A percentile compares a stretch with the other conserved stretches of the same genome.
Evolutionary conservation across 345 rosid genomes (phyloP).

Genomic region (Gossypium ekmanianum): DNA sequence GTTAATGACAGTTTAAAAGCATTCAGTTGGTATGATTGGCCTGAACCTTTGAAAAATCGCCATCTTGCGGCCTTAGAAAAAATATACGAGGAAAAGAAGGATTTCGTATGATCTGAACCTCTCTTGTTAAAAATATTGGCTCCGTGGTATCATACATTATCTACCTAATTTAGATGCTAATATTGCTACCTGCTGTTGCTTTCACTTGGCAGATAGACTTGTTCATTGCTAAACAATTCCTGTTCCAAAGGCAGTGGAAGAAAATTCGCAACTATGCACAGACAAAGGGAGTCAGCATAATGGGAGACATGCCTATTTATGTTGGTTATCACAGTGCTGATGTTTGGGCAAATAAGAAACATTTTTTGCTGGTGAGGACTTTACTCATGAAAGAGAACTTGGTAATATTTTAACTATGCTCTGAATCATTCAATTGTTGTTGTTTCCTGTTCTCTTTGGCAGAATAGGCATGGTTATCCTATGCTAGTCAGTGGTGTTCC

Average conservation of each 20-base stretch:
- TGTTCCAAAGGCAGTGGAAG: conserved; percentile 96
- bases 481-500: conserved; percentile 88
- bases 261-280: conserved; percentile 68
- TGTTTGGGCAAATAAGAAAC: conserved; percentile 95
- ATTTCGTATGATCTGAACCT: conserved; percentile 57
- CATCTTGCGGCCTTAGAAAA: conserved; percentile 89
- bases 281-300: conserved; percentile 68
- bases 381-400: conserved; percentile 9
- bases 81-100: conserved; percentile 64
- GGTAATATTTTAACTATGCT: conserved; percentile 7
- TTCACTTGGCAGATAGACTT: conserved; percentile 58
- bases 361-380: conserved; percentile 69
- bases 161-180: conserved; percentile 11
- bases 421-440: conserved; percentile 13
- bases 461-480: conserved; percentile 83
- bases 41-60: conserved; percentile 67
- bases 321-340: conserved; percentile 97
- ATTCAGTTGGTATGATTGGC: conserved; percentile 87
- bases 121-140: conserved; percentile 16
- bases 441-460: conserved; percentile 25
- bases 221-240: conserved; percentile 85
- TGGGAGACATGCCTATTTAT: conserved; percentile 99
- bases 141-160: not conserved
- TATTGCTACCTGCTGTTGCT: conserved; percentile 20
- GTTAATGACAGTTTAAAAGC: conserved; percentile 56